Evolutionary conservation across 345 rosid genomes (phyloP).

Genomic region (Punica granatum): DNA sequence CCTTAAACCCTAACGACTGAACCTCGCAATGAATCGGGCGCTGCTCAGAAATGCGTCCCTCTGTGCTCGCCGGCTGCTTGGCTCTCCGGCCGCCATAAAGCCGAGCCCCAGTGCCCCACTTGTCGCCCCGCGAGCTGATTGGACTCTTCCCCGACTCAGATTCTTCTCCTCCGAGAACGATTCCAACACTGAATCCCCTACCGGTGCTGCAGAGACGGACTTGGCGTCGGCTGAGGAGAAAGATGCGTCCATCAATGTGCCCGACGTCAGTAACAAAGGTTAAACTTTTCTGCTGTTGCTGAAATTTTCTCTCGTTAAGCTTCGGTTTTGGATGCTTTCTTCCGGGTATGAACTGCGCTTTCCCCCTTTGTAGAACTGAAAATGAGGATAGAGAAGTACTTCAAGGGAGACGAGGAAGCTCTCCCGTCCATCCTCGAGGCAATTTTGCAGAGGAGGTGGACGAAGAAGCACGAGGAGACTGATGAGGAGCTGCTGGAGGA

Average conservation of each 20-base stretch:
- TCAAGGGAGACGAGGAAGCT: conserved; percentile 67
- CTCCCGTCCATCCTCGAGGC: conserved; percentile 62
- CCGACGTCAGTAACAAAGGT: conserved; percentile 35
- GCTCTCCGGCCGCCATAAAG: conserved; percentile 6
- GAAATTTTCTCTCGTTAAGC: neutral
- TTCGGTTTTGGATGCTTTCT: neutral
- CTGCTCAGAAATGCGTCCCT: conserved; percentile 22
- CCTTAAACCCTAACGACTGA: conserved; percentile 14
- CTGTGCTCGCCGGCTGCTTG: conserved; percentile 19
- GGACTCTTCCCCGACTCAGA: conserved; percentile 19
- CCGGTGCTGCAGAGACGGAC: conserved; percentile 16
- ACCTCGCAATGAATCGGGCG: conserved; percentile 26
- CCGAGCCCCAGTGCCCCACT: conserved; percentile 3
- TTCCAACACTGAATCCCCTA: conserved; percentile 20
- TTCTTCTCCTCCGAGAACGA: conserved; percentile 40
- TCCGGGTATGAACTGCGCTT: conserved; percentile 9
- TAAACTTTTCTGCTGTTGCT: neutral
- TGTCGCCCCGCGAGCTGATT: conserved; percentile 11
- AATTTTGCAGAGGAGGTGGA: conserved; percentile 48
- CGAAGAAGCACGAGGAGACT: conserved; percentile 51
- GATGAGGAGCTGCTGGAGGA: conserved; percentile 66
- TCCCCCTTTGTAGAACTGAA: conserved; percentile 48
- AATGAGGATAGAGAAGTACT: conserved; percentile 53
- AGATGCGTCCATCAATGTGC: conserved; percentile 17
- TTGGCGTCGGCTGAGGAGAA: conserved; percentile 16